These are phyloP conservation scores for Pleurotus ostreatus DNA, from an alignment of 768 basidiomycete species.

Conservation along the genomic window DNA sequence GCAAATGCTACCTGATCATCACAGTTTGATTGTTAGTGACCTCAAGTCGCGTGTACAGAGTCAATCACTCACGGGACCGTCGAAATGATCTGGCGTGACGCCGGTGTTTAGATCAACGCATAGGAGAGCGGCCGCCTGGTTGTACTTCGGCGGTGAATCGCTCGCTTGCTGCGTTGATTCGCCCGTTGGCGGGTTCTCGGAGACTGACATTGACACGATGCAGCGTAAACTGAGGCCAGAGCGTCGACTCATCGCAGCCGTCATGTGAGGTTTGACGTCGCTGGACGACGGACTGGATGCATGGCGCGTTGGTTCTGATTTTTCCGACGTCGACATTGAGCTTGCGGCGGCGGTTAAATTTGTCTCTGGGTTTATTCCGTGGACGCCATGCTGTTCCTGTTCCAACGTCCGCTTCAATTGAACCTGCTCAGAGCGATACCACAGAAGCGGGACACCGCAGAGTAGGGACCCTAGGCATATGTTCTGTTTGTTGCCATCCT, in stretches of 20 bases:
- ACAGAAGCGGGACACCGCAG: background rate
- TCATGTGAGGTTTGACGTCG: no score
- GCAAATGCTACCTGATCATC: background rate
- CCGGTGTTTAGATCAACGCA: background rate
- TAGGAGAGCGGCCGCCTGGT: background rate
- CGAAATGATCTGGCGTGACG: background rate
- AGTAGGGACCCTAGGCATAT: background rate
- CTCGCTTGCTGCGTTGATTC: no score
- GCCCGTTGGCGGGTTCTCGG: no score
- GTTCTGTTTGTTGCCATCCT: background rate
- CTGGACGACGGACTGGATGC: no score
- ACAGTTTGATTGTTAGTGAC: background rate
- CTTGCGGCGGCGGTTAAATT: background rate
- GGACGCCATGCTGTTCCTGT: background rate
- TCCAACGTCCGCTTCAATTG: background rate
- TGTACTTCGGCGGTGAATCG: background rate
- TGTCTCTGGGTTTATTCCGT: background rate
- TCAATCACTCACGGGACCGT: background rate
- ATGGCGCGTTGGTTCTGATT: no score
- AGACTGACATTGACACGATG: no score
- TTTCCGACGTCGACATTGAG: no score
- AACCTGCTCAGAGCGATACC: background rate
- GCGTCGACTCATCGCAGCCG: no score
- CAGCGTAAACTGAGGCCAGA: no score
- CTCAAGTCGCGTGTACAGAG: background rate